A percentile compares a stretch with the other conserved stretches of the same genome.
Evolutionary conservation across 2,329 filamentous ascomycete genomes (phyloP).

Genomic region (Claviceps cyperi): DNA sequence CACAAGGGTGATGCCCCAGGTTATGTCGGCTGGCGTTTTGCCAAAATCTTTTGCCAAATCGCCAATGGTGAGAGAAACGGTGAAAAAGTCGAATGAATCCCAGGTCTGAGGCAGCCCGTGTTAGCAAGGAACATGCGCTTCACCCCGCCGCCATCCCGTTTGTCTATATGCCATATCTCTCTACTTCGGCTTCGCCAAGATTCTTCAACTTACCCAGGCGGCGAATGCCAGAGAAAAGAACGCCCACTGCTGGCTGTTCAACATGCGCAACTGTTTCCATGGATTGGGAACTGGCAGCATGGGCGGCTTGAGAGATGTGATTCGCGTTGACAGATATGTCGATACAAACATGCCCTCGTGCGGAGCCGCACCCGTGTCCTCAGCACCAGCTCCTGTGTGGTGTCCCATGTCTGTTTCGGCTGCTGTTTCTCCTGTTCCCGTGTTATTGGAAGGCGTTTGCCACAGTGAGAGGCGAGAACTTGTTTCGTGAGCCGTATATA

Average conservation of each 20-base stretch:
- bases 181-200: too few relatives aligned
- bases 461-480: neutral
- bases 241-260: conserved; percentile 36
- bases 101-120: conserved; percentile 28
- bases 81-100: conserved; percentile 55
- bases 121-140: neutral
- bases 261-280: conserved; percentile 30
- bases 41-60: conserved; percentile 38
- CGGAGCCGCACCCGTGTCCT: conserved; percentile 18
- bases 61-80: conserved; percentile 43
- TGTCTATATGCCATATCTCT: too few relatives aligned
- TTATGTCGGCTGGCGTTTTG: conserved; percentile 41
- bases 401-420: conserved; percentile 4
- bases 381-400: conserved; percentile 15
- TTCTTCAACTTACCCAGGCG: conserved; percentile 33
- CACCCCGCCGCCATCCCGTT: too few relatives aligned
- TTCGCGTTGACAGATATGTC: conserved; percentile 35
- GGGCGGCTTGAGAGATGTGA: conserved; percentile 42
- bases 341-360: conserved; percentile 34
- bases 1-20: conserved; percentile 50
- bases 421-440: neutral
- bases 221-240: conserved; percentile 40
- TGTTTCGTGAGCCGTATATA: neutral
- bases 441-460: neutral
- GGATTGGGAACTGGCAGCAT: conserved; percentile 41